A percentile compares a stretch with the other conserved stretches of the same genome.
These are phyloP conservation scores for Chrysochromulina parva DNA, from an alignment of 78 protist species.

Conservation along the genomic window DNA sequence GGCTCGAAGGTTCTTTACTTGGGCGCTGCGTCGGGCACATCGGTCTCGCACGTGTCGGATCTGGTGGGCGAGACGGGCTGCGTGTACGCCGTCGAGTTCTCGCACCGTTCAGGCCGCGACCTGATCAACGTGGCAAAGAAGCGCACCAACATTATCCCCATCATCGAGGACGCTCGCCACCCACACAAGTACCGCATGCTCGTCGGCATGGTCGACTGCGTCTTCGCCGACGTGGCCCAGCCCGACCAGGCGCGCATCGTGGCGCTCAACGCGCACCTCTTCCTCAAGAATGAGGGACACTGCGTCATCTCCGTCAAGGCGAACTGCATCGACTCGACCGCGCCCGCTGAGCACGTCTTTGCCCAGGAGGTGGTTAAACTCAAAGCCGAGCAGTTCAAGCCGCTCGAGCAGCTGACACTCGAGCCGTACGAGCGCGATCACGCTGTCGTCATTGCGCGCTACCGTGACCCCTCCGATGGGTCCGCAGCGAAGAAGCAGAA, in stretches of 20 bases:
- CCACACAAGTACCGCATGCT: conserved; percentile 98
- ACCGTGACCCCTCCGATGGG: neutral
- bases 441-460: conserved; percentile 92
- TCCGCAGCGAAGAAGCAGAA: conserved; percentile 34
- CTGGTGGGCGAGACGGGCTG: conserved; percentile 96
- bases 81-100: conserved; percentile 99
- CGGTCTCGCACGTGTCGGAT: conserved; percentile 99
- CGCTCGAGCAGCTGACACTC: conserved; percentile 81
- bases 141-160: conserved; percentile 98
- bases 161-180: conserved; percentile 99
- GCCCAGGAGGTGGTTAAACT: conserved; percentile 90
- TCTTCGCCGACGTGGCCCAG: conserved; percentile 99
- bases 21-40: conserved; percentile 99
- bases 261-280: conserved; percentile 95
- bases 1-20: conserved; percentile 98
- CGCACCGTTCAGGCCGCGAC: conserved; percentile 98
- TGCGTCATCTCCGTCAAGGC: conserved; percentile 99
- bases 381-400: conserved; percentile 78
- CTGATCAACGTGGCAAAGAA: conserved; percentile 97
- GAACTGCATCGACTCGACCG: conserved; percentile 99
- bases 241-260: conserved; percentile 99
- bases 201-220: conserved; percentile 97
- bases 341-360: conserved; percentile 89
- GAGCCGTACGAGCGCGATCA: conserved; percentile 99
- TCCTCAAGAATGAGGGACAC: conserved; percentile 98